Conservation (phyloP, 805 yeast genomes). For the Wickerhamiella occidentalis region DNA sequence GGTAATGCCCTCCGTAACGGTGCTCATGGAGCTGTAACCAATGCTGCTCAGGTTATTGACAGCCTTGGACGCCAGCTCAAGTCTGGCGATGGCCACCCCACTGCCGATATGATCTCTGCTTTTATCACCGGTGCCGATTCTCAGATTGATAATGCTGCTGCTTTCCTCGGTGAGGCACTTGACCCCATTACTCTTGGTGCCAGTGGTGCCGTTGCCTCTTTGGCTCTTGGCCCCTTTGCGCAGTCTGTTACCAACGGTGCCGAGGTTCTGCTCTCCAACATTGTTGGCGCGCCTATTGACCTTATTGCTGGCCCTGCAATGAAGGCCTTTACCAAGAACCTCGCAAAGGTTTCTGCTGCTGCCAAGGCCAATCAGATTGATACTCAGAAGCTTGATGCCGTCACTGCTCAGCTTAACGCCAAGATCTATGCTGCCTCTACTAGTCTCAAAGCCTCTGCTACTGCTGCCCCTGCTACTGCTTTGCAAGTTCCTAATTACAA, state of each 20-base stretch:
- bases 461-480: background rate
- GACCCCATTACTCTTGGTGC: constrained; percentile 22
- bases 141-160: constrained; percentile 26
- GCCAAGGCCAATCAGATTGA: constrained; percentile 18
- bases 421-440: constrained; percentile 38
- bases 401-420: constrained; percentile 22
- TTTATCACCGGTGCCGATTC: constrained; percentile 27
- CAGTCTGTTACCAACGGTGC: constrained; percentile 28
- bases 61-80: constrained; percentile 17
- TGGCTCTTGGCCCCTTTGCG: constrained; percentile 21
- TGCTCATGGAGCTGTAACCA: constrained; percentile 17
- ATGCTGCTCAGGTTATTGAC: constrained; percentile 18
- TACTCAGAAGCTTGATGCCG: constrained; percentile 6
- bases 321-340: constrained; percentile 16
- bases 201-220: constrained; percentile 21
- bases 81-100: constrained; percentile 19
- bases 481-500: background rate
- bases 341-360: constrained; percentile 17
- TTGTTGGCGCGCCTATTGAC: constrained; percentile 19
- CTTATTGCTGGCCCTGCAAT: constrained; percentile 23
- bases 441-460: background rate
- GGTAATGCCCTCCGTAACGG: constrained; percentile 17
- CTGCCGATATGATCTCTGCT: constrained; percentile 18
- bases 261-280: constrained; percentile 23
- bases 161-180: constrained; percentile 17